These are phyloP conservation scores for Handroanthus guayacan DNA, from an alignment of 257 asterid species.

Conservation along the genomic window DNA sequence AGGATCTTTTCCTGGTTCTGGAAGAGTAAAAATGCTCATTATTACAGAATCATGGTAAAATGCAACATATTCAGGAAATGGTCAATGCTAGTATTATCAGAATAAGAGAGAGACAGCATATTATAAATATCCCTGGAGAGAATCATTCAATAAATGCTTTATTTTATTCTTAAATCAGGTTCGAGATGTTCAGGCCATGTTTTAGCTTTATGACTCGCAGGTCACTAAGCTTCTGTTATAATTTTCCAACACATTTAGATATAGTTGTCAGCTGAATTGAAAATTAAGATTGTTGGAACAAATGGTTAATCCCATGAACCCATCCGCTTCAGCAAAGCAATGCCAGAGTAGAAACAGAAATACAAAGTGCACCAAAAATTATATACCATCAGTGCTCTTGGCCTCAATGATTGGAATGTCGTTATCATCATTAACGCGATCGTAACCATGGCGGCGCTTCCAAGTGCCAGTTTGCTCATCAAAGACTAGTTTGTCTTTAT, in stretches of 20 bases:
- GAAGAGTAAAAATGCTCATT: conserved; percentile 4
- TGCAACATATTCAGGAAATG: conserved; percentile 13
- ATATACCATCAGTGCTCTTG: conserved; percentile 81
- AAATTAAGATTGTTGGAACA: neutral
- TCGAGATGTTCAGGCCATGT: neutral
- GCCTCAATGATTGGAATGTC: conserved; percentile 95
- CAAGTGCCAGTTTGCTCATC: conserved; percentile 84
- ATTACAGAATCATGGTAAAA: conserved; percentile 20
- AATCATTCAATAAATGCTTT: neutral
- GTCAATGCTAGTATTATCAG: neutral
- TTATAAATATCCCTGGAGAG: neutral
- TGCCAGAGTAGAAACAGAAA: conserved; percentile 1
- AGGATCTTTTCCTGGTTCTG: conserved; percentile 94
- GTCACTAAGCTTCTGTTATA: neutral
- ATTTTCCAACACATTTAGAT: conserved; percentile 1
- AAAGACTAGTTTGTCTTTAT: conserved; percentile 80
- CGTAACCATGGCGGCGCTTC: conserved; percentile 95
- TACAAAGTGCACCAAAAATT: neutral
- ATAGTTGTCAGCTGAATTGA: neutral
- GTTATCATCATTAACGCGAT: conserved; percentile 86
- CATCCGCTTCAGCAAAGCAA: neutral
- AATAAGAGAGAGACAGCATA: neutral
- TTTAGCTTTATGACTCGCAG: conserved; percentile 20
- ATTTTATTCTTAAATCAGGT: neutral
- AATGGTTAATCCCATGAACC: neutral